Percentiles rank a stretch among this genome's conserved stretches.
Evolutionary conservation across 2,329 filamentous ascomycete genomes (phyloP).

Genomic region (Keithomyces neogunnii): DNA sequence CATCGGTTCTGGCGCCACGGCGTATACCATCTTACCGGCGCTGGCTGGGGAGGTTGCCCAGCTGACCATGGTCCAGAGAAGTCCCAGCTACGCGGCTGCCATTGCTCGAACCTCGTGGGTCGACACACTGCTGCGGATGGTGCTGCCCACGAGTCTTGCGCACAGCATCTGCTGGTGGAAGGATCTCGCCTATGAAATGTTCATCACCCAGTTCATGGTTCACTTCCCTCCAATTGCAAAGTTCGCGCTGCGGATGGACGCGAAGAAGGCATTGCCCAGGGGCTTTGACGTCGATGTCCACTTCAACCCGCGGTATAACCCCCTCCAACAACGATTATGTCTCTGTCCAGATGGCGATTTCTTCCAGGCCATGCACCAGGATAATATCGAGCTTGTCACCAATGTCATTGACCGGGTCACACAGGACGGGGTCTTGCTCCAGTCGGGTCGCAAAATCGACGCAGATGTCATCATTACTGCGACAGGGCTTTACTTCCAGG

Average conservation of each 20-base stretch:
- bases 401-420: slow-evolving; percentile 44
- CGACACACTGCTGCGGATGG: slow-evolving; percentile 27
- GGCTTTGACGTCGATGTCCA: slow-evolving; percentile 48
- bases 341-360: slow-evolving; percentile 52
- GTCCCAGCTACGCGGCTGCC: slow-evolving; percentile 61
- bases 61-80: slow-evolving; percentile 76
- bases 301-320: slow-evolving; percentile 56
- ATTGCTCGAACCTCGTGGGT: slow-evolving; percentile 32
- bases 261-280: slow-evolving; percentile 42
- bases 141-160: slow-evolving; percentile 39
- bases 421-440: slow-evolving; percentile 35
- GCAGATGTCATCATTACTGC: slow-evolving; percentile 63
- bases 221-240: slow-evolving; percentile 16
- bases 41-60: slow-evolving; percentile 55
- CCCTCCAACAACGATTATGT: slow-evolving; percentile 70
- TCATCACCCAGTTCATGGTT: slow-evolving; percentile 27
- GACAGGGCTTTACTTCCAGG: slow-evolving; percentile 53
- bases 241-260: slow-evolving; percentile 29
- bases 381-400: slow-evolving; percentile 40
- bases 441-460: slow-evolving; percentile 40
- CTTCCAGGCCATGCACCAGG: slow-evolving; percentile 36
- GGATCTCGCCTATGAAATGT: slow-evolving; percentile 34
- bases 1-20: slow-evolving; percentile 72
- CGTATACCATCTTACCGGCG: slow-evolving; percentile 66
- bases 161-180: slow-evolving; percentile 40